Conservation (phyloP, 768 basidiomycete species). For the Mycena chlorophos region DNA sequence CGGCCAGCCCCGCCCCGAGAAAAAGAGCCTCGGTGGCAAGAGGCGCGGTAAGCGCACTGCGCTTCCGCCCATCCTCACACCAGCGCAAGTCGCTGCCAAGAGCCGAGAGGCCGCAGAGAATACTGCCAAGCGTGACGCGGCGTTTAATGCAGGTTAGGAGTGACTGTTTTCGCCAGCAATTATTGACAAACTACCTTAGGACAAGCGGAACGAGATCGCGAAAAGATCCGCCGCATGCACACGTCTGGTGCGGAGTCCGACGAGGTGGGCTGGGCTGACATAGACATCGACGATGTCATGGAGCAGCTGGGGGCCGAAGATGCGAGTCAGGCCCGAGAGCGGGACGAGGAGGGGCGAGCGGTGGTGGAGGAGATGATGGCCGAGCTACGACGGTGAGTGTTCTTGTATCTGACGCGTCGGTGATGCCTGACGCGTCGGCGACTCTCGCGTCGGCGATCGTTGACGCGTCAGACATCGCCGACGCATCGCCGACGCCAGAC, state of each 20-base stretch:
- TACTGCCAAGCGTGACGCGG: background rate
- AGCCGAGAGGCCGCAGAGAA: background rate
- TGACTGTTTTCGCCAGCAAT: background rate
- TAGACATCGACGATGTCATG: background rate
- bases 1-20: background rate
- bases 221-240: background rate
- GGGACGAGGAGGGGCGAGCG: background rate
- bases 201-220: background rate
- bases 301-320: background rate
- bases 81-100: background rate
- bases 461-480: background rate
- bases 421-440: background rate
- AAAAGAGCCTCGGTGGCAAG: background rate
- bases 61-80: background rate
- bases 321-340: background rate
- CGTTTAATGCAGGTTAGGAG: background rate
- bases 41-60: background rate
- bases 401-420: background rate
- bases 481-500: too few species aligned
- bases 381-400: too few species aligned
- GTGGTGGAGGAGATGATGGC: background rate
- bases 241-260: too few species aligned
- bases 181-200: background rate
- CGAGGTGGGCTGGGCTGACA: too few species aligned
- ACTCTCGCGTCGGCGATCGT: background rate